Percentiles rank a stretch among this genome's conserved stretches.
Conservation (phyloP, 257 asterid genomes). For the Striga asiatica region DNA sequence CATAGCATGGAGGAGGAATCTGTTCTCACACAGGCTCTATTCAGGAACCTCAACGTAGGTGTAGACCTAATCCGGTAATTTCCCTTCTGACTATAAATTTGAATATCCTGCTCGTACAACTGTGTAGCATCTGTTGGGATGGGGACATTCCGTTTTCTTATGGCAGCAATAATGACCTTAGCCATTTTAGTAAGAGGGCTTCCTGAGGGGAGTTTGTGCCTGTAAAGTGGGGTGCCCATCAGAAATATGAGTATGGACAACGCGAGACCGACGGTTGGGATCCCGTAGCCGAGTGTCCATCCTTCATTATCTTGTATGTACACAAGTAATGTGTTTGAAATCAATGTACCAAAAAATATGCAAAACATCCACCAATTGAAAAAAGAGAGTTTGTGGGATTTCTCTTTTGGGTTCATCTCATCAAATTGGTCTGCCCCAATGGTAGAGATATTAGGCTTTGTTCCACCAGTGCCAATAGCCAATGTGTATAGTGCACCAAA, state of each 20-base stretch:
- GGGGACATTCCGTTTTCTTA: conserved; percentile 7
- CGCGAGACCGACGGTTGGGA: not conserved
- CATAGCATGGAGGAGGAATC: conserved; percentile 37
- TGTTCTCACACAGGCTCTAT: conserved; percentile 47
- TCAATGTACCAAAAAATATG: not conserved
- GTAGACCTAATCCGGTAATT: conserved; percentile 37
- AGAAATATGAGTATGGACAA: not conserved
- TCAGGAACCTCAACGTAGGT: conserved; percentile 46
- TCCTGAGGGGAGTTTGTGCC: not conserved
- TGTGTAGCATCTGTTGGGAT: conserved; percentile 45
- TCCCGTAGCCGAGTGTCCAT: not conserved
- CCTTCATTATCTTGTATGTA: not conserved
- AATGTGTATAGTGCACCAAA: conserved; percentile 65
- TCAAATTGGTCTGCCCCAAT: conserved; percentile 1
- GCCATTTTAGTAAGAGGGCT: not conserved
- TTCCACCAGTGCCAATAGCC: conserved; percentile 82
- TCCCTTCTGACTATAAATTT: conserved; percentile 32
- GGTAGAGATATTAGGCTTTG: conserved; percentile 38
- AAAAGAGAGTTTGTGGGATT: not conserved
- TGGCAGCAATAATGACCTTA: not conserved
- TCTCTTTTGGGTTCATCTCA: not conserved
- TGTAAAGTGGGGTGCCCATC: not conserved
- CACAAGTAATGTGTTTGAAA: not conserved
- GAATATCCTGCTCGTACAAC: conserved; percentile 37
- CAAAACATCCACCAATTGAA: conserved; percentile 4